A percentile compares a stretch with the other conserved stretches of the same genome.
Conservation (phyloP, 495 filamentous ascomycete species). For the Aeminium ludgeri region DNA sequence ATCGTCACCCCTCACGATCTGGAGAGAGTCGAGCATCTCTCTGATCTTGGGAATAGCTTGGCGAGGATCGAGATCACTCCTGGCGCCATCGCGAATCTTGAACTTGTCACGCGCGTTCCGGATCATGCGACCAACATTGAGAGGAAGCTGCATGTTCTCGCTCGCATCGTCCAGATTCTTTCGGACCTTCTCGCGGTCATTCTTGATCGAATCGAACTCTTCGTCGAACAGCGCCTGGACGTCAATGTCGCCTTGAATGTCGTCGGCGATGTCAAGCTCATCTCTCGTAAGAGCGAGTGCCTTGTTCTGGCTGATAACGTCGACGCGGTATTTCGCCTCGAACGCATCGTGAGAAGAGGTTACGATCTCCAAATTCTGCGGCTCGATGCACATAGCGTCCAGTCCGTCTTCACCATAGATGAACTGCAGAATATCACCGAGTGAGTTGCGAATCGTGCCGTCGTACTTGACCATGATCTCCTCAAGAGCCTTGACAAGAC, state of each 20-base stretch:
- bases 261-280: constrained; percentile 67
- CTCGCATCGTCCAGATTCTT: constrained; percentile 45
- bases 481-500: constrained; percentile 93
- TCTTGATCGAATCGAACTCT: constrained; percentile 64
- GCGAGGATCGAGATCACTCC: constrained; percentile 80
- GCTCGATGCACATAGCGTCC: constrained; percentile 78
- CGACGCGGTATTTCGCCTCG: constrained; percentile 65
- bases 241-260: constrained; percentile 69
- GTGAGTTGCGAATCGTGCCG: constrained; percentile 88
- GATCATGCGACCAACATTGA: constrained; percentile 81
- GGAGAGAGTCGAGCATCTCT: constrained; percentile 53
- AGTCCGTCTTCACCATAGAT: constrained; percentile 95
- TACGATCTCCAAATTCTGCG: constrained; percentile 76
- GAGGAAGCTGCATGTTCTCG: constrained; percentile 71
- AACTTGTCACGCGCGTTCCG: constrained; percentile 79
- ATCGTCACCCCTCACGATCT: constrained; percentile 75
- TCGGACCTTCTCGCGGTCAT: constrained; percentile 62
- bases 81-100: constrained; percentile 63
- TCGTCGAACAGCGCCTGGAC: constrained; percentile 74
- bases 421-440: constrained; percentile 94
- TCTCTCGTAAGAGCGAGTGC: constrained; percentile 44
- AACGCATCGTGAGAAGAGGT: constrained; percentile 56
- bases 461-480: constrained; percentile 97
- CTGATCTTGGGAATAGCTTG: constrained; percentile 74
- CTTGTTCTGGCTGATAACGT: constrained; percentile 62